A percentile compares a stretch with the other conserved stretches of the same genome.
Evolutionary conservation across 2,329 filamentous ascomycete genomes (phyloP).

Genomic region (Lasiodiplodia citricola): DNA sequence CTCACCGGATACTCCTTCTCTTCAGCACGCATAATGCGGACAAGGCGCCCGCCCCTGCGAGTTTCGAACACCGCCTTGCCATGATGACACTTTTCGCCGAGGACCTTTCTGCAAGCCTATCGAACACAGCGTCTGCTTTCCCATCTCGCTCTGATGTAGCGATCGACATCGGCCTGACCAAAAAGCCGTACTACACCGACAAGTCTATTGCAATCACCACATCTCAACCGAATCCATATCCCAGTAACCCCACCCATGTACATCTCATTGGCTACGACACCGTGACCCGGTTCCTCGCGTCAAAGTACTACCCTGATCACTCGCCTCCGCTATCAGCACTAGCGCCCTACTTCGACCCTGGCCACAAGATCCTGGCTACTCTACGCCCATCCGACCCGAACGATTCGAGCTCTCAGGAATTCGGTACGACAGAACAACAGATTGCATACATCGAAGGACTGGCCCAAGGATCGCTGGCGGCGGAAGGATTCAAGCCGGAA

Average conservation of each 20-base stretch:
- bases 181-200: conserved; percentile 73
- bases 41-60: conserved; percentile 69
- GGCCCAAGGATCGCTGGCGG: conserved; percentile 53
- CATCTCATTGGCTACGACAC: conserved; percentile 81
- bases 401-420: conserved; percentile 55
- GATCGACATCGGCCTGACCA: conserved; percentile 73
- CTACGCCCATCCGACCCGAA: conserved; percentile 57
- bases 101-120: conserved; percentile 50
- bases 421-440: conserved; percentile 64
- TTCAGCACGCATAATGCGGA: conserved; percentile 70
- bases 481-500: conserved; percentile 58
- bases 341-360: conserved; percentile 64
- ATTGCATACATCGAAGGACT: conserved; percentile 60
- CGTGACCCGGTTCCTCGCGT: conserved; percentile 71
- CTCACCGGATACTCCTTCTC: conserved; percentile 60
- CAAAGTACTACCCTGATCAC: conserved; percentile 69
- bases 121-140: conserved; percentile 10
- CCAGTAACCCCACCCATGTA: conserved; percentile 57
- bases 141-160: conserved; percentile 34
- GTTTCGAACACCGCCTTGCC: conserved; percentile 68
- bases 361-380: conserved; percentile 67
- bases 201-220: conserved; percentile 67
- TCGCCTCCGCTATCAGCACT: conserved; percentile 60
- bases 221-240: conserved; percentile 41
- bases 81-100: conserved; percentile 74